A percentile compares a stretch with the other conserved stretches of the same genome.
These are phyloP conservation scores for Camillea tinctor DNA, from an alignment of 2,329 filamentous ascomycete species.

Conservation along the genomic window DNA sequence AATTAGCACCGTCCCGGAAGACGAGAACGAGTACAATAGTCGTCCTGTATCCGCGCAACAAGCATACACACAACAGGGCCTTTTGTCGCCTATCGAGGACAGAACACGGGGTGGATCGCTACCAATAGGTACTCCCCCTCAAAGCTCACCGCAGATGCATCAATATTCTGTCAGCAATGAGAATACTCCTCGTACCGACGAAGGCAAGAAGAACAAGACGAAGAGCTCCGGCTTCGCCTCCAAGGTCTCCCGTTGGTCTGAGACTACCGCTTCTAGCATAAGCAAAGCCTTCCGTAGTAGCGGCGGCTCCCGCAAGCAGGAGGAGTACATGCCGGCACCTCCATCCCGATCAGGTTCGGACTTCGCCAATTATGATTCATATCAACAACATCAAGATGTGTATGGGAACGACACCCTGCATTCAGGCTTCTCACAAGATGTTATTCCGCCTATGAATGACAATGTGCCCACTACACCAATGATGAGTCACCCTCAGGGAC, in stretches of 20 bases:
- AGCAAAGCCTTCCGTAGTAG: conserved; percentile 74
- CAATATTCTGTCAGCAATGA: conserved; percentile 65
- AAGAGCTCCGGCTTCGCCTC: conserved; percentile 76
- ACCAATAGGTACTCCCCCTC: conserved; percentile 59
- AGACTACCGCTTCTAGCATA: conserved; percentile 88
- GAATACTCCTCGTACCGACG: conserved; percentile 74
- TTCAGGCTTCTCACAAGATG: conserved; percentile 54
- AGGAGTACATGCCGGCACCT: conserved; percentile 55
- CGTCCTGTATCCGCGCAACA: conserved; percentile 36
- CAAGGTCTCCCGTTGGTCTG: conserved; percentile 96
- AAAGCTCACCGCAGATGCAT: conserved; percentile 37
- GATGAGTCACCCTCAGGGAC: conserved; percentile 41
- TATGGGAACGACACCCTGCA: conserved; percentile 62
- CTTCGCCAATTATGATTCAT: conserved; percentile 65
- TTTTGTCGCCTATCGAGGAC: conserved; percentile 62
- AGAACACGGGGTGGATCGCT: conserved; percentile 51
- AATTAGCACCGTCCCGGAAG: conserved; percentile 86
- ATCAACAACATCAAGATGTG: conserved; percentile 48
- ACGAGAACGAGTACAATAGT: conserved; percentile 69
- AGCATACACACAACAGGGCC: conserved; percentile 57
- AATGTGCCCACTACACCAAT: conserved; percentile 21
- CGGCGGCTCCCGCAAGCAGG: conserved; percentile 53
- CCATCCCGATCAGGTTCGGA: conserved; percentile 79
- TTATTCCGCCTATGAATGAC: conserved; percentile 31
- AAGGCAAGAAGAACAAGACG: conserved; percentile 85